A percentile compares a stretch with the other conserved stretches of the same genome.
Evolutionary conservation across 2,329 filamentous ascomycete species (phyloP).

Genomic region (Ophiostoma sp.): DNA sequence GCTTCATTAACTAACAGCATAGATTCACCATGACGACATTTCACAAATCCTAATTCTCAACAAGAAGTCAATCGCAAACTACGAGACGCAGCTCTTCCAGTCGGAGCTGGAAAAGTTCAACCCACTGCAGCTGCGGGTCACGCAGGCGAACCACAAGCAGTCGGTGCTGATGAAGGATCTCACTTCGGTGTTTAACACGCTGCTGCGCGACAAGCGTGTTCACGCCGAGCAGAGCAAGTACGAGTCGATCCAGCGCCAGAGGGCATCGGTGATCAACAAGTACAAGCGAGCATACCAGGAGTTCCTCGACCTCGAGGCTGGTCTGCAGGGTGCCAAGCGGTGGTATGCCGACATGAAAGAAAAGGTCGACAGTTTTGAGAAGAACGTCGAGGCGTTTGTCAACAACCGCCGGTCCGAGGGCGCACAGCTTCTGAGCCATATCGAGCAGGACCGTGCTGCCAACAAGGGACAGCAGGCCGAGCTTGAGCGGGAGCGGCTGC

Average conservation of each 20-base stretch:
- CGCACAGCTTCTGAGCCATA: slow-evolving; percentile 79
- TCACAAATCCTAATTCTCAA: slow-evolving; percentile 95
- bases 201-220: slow-evolving; percentile 91
- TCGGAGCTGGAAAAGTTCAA: slow-evolving; percentile 96
- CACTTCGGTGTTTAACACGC: slow-evolving; percentile 75
- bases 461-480: slow-evolving; percentile 62
- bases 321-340: slow-evolving; percentile 77
- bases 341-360: slow-evolving; percentile 97
- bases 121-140: slow-evolving; percentile 80
- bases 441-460: slow-evolving; percentile 69
- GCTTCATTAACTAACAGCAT: not conserved
- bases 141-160: slow-evolving; percentile 95
- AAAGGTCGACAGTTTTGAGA: slow-evolving; percentile 82
- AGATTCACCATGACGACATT: slow-evolving; percentile 96
- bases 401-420: slow-evolving; percentile 90
- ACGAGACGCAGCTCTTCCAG: slow-evolving; percentile 88
- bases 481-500: slow-evolving; percentile 76
- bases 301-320: slow-evolving; percentile 82
- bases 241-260: slow-evolving; percentile 77
- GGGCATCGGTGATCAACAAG: slow-evolving; percentile 71
- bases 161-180: slow-evolving; percentile 91
- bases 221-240: slow-evolving; percentile 93
- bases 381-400: slow-evolving; percentile 96
- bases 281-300: slow-evolving; percentile 91
- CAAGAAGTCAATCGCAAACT: slow-evolving; percentile 91